These are phyloP conservation scores for Hymenotorrendiella dingleyae DNA, from an alignment of 2,329 filamentous ascomycete species.

Conservation along the genomic window DNA sequence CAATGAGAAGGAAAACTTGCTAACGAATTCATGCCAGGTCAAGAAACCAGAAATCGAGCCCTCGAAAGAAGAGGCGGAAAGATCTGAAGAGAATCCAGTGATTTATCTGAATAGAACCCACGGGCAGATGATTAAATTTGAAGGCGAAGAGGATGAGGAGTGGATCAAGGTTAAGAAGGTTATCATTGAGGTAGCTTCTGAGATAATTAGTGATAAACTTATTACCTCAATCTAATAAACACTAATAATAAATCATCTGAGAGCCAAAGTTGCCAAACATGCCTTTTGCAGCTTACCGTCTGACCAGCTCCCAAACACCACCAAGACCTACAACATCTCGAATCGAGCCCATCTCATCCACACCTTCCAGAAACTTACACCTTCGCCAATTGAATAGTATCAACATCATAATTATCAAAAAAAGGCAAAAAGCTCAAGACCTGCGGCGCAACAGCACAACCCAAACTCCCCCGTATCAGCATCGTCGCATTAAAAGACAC, in stretches of 20 bases:
- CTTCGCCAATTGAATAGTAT: slow-evolving; percentile 1
- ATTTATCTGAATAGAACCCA: not conserved
- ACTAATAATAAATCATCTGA: too few species aligned
- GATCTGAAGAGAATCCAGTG: not conserved
- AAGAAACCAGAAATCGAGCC: too few species aligned
- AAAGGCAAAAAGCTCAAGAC: slow-evolving; percentile 5
- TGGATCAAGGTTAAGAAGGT: slow-evolving; percentile 1
- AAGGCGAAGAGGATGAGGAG: not conserved
- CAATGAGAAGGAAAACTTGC: too few species aligned
- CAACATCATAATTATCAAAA: slow-evolving; percentile 4
- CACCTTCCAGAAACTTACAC: not conserved
- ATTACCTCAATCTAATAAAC: too few species aligned
- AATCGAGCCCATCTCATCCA: not conserved
- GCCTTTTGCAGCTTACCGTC: too few species aligned
- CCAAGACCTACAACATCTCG: too few species aligned
- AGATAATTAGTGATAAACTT: too few species aligned
- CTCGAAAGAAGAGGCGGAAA: not conserved
- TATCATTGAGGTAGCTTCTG: not conserved
- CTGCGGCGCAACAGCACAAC: slow-evolving; percentile 6
- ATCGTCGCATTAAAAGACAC: slow-evolving; percentile 5
- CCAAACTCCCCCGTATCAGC: not conserved
- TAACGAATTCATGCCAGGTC: too few species aligned
- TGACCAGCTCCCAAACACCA: not conserved
- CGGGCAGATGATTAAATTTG: slow-evolving; percentile 3
- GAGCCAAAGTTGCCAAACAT: too few species aligned